Evolutionary conservation across 805 yeast species (phyloP), one percentile per base, ranked within the genome.

Genomic region (Tetrapisispora namnaoensis): DNA sequence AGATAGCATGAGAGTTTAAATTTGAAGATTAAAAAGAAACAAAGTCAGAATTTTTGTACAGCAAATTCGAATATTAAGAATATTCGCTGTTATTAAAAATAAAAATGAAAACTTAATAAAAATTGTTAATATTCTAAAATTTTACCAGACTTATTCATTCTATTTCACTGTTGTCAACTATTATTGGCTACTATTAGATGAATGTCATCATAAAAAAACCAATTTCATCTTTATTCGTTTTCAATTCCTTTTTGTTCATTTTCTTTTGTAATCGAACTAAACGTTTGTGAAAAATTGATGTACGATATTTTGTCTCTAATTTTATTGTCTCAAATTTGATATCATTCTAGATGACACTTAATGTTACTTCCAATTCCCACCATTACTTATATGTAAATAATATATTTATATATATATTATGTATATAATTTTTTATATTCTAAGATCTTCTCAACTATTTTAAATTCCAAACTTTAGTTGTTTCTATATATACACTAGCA

Each of bases 401-500:
- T 42, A 30, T 42, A 27, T 30, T 18, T 42, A 18, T 42, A 32
- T 42, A 42, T 42, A 20, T 32, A 42, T 42, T 42, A 42, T 42
- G 28, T 42, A 42, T 42, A 42, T 42, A 32, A 32, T 42, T 42
- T 42, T 42, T 42, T 42, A 42, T 42, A 42, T 42, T 42, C 44
- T 30, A 42, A 42, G 36, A 42, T 30, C 44, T 28, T 42, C 20
- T 30, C 44, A 42, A 42, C 30, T 42, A 42, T 11, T 28, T 17
- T 40, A n/a, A 27, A n/a, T 14, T 11, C 22, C 10, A 24, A n/a
- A 9, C 27, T 28, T 14, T 16, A 7, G 13, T 38, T 3, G 17
- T 21, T 20, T 6, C n/a, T 20, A 18, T 37, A n/a, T n/a, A n/a
- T n/a, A n/a, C n/a, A n/a, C n/a, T n/a, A n/a, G n/a, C n/a, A n/a